Percentiles rank a stretch among this genome's conserved stretches.
Evolutionary conservation across 2,329 filamentous ascomycete species (phyloP).

Genomic region (Pseudogymnoascus sp.): DNA sequence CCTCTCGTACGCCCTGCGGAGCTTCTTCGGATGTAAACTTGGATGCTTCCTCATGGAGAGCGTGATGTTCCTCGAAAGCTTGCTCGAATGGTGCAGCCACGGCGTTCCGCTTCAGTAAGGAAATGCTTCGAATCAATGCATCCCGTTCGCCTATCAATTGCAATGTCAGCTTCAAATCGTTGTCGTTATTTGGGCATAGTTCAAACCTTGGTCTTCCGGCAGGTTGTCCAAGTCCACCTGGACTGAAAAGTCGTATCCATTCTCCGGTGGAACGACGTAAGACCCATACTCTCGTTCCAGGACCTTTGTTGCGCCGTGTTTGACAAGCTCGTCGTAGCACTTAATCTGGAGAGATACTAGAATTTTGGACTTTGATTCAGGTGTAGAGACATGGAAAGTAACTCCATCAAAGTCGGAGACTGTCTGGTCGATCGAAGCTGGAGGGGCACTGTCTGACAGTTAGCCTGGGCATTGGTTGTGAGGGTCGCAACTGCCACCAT

Average conservation of each 20-base stretch:
- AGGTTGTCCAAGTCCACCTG: slow-evolving; percentile 82
- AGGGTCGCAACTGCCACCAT: slow-evolving; percentile 12
- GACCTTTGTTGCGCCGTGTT: slow-evolving; percentile 87
- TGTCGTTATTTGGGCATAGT: neutral
- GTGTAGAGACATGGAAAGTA: slow-evolving; percentile 96
- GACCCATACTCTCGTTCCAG: slow-evolving; percentile 90
- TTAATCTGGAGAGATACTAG: slow-evolving; percentile 90
- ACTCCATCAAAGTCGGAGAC: slow-evolving; percentile 99
- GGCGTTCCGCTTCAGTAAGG: slow-evolving; percentile 91
- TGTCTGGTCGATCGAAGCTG: slow-evolving; percentile 90
- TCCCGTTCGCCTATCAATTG: slow-evolving; percentile 64
- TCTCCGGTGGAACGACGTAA: slow-evolving; percentile 81
- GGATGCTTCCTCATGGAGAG: slow-evolving; percentile 78
- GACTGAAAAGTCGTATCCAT: slow-evolving; percentile 93
- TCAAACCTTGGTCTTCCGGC: slow-evolving; percentile 66
- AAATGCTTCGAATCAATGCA: slow-evolving; percentile 79
- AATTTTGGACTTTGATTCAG: slow-evolving; percentile 88
- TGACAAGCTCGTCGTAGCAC: slow-evolving; percentile 86
- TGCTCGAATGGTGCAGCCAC: slow-evolving; percentile 99
- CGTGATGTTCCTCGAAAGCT: slow-evolving; percentile 88
- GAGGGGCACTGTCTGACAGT: slow-evolving; percentile 58
- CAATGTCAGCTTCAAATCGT: slow-evolving; percentile 14
- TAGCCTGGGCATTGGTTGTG: slow-evolving; percentile 22
- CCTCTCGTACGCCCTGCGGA: slow-evolving; percentile 82
- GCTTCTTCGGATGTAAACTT: slow-evolving; percentile 92